These are phyloP conservation scores for Coriaria nepalensis DNA, from an alignment of 306 rosid species.

Conservation along the genomic window DNA sequence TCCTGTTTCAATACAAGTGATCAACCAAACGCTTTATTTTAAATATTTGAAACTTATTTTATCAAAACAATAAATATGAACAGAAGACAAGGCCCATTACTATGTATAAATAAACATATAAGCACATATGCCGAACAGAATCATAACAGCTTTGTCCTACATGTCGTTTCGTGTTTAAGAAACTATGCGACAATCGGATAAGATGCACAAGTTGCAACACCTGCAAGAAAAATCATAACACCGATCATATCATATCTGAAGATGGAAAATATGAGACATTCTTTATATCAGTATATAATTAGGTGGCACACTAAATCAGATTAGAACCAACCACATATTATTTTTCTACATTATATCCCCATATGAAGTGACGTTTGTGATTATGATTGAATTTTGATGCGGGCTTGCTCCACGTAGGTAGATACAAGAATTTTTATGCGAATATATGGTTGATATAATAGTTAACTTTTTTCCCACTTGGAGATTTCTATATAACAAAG, in stretches of 20 bases:
- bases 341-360: too few relatives aligned
- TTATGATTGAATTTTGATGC: too few relatives aligned
- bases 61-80: neutral
- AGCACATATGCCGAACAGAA: neutral
- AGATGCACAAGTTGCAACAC: slow-evolving; percentile 90
- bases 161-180: slow-evolving; percentile 12
- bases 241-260: slow-evolving; percentile 1
- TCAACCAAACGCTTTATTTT: too few relatives aligned
- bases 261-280: neutral
- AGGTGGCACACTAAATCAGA: too few relatives aligned
- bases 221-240: slow-evolving; percentile 23
- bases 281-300: neutral
- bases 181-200: slow-evolving; percentile 60
- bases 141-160: slow-evolving; percentile 3
- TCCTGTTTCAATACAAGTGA: too few relatives aligned
- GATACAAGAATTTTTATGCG: neutral
- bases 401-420: too few relatives aligned
- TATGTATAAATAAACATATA: too few relatives aligned
- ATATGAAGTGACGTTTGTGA: too few relatives aligned
- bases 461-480: too few relatives aligned
- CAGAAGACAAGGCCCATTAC: neutral
- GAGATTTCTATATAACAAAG: neutral
- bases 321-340: too few relatives aligned
- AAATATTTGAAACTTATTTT: neutral
- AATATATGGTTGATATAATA: neutral